Base-by-base conservation (phyloP, 1,284 basidiomycete species). In the Puccinia coronata region DNA sequence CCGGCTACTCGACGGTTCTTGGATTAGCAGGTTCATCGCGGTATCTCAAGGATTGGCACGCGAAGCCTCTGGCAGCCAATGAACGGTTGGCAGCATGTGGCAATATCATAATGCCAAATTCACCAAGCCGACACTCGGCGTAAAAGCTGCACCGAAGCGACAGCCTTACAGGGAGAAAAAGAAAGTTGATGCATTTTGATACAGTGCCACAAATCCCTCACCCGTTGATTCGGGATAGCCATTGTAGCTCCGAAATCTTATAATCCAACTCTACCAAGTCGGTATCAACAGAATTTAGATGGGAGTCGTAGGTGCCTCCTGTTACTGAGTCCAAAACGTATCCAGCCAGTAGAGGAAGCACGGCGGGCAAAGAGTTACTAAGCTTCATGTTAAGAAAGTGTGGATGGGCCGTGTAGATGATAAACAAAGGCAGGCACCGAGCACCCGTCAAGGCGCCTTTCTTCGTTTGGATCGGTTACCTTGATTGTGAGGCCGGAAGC, bases 181-280 rank as follows among this genome's bases (percentile, higher is more conserved):
- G 23, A 53, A 2, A 34, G 28, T 11, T 25, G 5, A 53, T 25
- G 53, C 23, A 20, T 51, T 12, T 51, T 12, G 9, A 51, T 12
- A 14, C 18, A 51, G 23, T 3, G 28, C 28, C 34, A 55, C 2
- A 53, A 53, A 36, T 14, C 2, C 2, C 70, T 72, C 34, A 72
- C 70, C 70, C 47, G 23, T 72, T 39, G 2, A 9, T 55, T 72
- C 53, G 47, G 2, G 70, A 47, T 31, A 72, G 16, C 8, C 23
- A 72, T 55, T 72, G 70, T 0, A 72, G 28, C 31, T 51, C 70
- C 34, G 70, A 72, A 72, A 72, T 72, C 14, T 72, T 72, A 16
- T 51, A 34, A 72, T 72, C 47, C 49, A 72, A 39, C 25, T 72
- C 31, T n/a, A 51, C 28, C 70, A 72, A 51, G 12, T 72, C 31